phyloP scores from a whole-genome alignment of 441 rosid species.

The Pelargonium citronellum region DNA sequence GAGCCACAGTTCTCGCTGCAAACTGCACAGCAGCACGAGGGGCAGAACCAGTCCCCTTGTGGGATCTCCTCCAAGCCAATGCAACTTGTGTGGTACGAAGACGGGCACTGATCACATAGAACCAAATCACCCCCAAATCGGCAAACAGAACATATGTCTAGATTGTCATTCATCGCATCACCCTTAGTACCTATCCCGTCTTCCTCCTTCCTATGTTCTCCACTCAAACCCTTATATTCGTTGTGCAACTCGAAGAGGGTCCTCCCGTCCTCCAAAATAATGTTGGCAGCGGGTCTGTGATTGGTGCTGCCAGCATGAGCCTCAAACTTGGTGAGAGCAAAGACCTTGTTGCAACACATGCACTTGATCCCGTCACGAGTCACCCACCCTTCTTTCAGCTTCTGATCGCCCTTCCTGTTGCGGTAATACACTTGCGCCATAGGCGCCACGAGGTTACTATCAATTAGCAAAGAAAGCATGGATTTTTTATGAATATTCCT shows the following conservation, averaged over 20 bases:
- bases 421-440: constrained; percentile 14
- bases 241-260: background rate
- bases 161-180: background rate
- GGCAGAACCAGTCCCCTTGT: constrained; percentile 62
- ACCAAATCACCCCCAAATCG: constrained; percentile 48
- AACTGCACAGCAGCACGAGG: constrained; percentile 48
- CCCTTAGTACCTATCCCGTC: constrained; percentile 20
- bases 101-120: constrained; percentile 56
- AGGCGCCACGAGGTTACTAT: constrained; percentile 25
- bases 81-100: constrained; percentile 55
- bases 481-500: constrained; percentile 9
- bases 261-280: constrained; percentile 13
- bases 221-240: background rate
- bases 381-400: constrained; percentile 18
- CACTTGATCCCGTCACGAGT: constrained; percentile 19
- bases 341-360: constrained; percentile 19
- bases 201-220: constrained; percentile 1
- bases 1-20: constrained; percentile 31
- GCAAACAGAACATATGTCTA: constrained; percentile 47
- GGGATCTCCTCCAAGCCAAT: constrained; percentile 42
- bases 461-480: constrained; percentile 36
- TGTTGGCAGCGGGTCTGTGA: constrained; percentile 23
- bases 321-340: constrained; percentile 27
- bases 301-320: constrained; percentile 39
- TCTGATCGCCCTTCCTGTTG: background rate